phyloP scores from a whole-genome alignment of 768 basidiomycete genomes.

The Mycena belliarum region DNA sequence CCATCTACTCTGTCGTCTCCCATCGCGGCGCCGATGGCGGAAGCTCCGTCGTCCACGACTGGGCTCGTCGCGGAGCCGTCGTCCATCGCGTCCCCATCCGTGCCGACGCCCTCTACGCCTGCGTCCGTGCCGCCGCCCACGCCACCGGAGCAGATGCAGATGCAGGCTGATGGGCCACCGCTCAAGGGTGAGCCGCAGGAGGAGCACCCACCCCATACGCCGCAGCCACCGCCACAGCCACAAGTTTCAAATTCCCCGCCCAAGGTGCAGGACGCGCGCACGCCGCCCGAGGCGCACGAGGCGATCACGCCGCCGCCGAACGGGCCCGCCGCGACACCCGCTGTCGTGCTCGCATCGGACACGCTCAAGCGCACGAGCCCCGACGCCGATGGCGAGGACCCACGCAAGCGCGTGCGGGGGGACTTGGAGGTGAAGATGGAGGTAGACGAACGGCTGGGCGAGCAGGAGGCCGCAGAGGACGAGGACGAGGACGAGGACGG shows the following conservation, averaged over 20 bases:
- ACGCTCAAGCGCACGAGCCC: slow-evolving; percentile 12
- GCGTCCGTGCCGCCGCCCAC: background rate
- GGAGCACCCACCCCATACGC: too few relatives aligned
- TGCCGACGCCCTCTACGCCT: background rate
- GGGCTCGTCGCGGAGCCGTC: too few relatives aligned
- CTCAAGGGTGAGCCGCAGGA: too few relatives aligned
- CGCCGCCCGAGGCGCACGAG: slow-evolving; percentile 14
- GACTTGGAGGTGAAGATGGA: slow-evolving; percentile 9
- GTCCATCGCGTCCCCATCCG: too few relatives aligned
- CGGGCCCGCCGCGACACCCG: background rate
- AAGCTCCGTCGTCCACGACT: too few relatives aligned
- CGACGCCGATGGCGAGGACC: background rate
- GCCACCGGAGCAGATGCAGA: background rate
- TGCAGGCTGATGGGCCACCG: too few relatives aligned
- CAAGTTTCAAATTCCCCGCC: background rate
- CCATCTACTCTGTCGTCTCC: too few relatives aligned
- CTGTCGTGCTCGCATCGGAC: background rate
- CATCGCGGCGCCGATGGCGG: too few relatives aligned
- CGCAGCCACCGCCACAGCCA: too few relatives aligned
- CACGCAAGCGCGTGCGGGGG: background rate
- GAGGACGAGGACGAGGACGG: slow-evolving; percentile 34
- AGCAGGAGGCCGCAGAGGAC: slow-evolving; percentile 6
- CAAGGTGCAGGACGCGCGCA: background rate
- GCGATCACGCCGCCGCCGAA: slow-evolving; percentile 11
- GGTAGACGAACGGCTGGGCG: slow-evolving; percentile 4